Base-by-base conservation (phyloP, 164 flowering plant species). In the Macadamia tetraphylla region DNA sequence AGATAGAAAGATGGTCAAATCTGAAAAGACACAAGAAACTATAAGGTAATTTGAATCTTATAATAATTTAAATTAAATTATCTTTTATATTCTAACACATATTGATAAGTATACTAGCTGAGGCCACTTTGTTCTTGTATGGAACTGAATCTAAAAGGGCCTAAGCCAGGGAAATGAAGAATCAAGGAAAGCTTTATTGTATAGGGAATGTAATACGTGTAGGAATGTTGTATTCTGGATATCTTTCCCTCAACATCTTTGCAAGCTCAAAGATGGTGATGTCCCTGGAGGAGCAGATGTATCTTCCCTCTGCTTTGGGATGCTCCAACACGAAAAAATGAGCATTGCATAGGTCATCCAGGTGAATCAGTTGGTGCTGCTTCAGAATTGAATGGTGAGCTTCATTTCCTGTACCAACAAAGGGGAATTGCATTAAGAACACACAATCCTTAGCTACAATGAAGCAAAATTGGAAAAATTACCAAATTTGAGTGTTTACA, bases 291-390 rank as follows among this genome's bases (percentile, higher is more conserved):
- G 77, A 74, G 52, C 77, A 74, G 31, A 69, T 69, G 48, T 74
- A 74, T 29, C 77, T 55, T 32, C 77, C 73, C 29, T 74, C 66
- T 3, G 77, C 77, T 53, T 69, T 57, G 9, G 77, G 77, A 62
- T 69, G 73, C 53, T 74, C 73, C 56, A 60, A 70, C 66, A 69
- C 43, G 56, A 31, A 70, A 23, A 69, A 66, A 46, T 74, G 77
- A 8, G 77, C 73, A 62, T 56, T 66, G 29, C 69, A 68, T 9
- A 73, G 48, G 53, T 73, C 76, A 55, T 73, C 76, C 48, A 69
- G 6, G 63, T 73, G 76, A 2, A 53, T n/a, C 6, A 53, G 15
- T 13, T 53, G n/a, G 15, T 13, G 23, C 46, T 14, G 40, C 58
- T 9, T 46, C n/a, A 67, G 13, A 6, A 58, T 23, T 31, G 23